Base-by-base conservation (phyloP, 2,329 filamentous ascomycete genomes). In the Aplosporella prunicola region DNA sequence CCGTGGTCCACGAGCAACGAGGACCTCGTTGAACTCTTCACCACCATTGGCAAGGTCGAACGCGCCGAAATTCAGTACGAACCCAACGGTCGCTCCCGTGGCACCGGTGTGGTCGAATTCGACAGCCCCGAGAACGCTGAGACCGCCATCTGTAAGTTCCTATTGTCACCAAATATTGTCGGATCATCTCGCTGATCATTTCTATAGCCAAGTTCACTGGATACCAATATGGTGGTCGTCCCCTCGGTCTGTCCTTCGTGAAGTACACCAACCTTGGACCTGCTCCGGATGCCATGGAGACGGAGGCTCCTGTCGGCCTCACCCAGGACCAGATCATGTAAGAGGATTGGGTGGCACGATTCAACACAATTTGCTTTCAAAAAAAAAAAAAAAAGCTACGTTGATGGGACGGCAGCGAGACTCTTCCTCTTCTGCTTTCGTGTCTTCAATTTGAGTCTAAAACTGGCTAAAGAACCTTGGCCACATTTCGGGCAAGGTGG, bases 251-350 rank as follows among this genome's bases (percentile, higher is more conserved):
- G 53, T 89, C 80, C 60, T 96, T 84, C 55, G 89, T 95, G 68
- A 93, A 91, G 63, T 96, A 96, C 63, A 69, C 84, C 47, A 89
- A 81, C 56, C 69, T 75, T 36, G 72, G 76, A 45, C 81, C 52
- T 47, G 61, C 59, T 39, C 58, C 57, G 36, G 62, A 88, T 46
- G 73, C 69, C 49, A 94, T 95, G 86, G 88, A 95, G 48, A 78
- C 86, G 45, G 76, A 83, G 46, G 76, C 66, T 25, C 67, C 69
- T 17, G 62, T 71, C 34, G 82, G 80, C 43, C 65, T 93, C 56
- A 93, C 87, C n/a, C 91, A 96, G 64, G 89, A 96, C 57, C 88
- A 96, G 69, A 95, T 96, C 64, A 94, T 96, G 88, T 96, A 67
- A 67, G 45, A 18, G 18, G n/a, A 23, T 26, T 15, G 20, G 25